A percentile compares a stretch with the other conserved stretches of the same genome.
These are phyloP conservation scores for Kodamaea fungicola DNA, from an alignment of 1,139 yeast genomes.

Conservation along the genomic window DNA sequence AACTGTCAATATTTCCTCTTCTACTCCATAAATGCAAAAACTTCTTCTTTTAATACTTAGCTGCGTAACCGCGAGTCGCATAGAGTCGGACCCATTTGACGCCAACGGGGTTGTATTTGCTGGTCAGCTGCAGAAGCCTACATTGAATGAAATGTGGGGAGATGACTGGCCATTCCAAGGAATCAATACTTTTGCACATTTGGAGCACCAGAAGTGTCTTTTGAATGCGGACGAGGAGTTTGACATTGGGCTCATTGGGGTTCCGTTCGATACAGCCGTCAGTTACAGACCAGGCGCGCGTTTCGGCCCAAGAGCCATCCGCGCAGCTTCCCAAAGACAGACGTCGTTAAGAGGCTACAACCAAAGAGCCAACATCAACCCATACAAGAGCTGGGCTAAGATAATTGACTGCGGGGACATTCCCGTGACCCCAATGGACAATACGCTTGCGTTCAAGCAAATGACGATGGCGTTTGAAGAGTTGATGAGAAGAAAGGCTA, in stretches of 20 bases:
- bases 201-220: constrained; percentile 57
- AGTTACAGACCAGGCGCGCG: constrained; percentile 76
- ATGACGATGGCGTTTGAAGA: constrained; percentile 69
- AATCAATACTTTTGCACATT: constrained; percentile 70
- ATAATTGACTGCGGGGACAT: constrained; percentile 79
- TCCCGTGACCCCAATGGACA: constrained; percentile 78
- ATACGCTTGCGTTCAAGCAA: constrained; percentile 61
- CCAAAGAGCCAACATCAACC: constrained; percentile 60
- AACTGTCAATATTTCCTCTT: too few species aligned
- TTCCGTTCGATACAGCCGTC: constrained; percentile 76
- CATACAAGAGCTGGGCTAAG: constrained; percentile 65
- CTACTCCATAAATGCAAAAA: too few species aligned
- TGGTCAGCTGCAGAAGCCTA: constrained; percentile 16
- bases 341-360: constrained; percentile 64
- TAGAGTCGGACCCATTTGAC: constrained; percentile 2
- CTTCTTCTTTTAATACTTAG: too few species aligned
- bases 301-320: constrained; percentile 74
- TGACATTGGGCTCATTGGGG: constrained; percentile 71
- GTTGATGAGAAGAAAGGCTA: constrained; percentile 34
- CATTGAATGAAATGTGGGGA: constrained; percentile 57
- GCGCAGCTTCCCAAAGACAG: constrained; percentile 74
- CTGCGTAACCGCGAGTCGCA: too few species aligned
- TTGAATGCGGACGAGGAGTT: constrained; percentile 42
- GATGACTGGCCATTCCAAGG: constrained; percentile 69
- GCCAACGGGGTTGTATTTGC: not conserved